A percentile compares a stretch with the other conserved stretches of the same genome.
Conservation (phyloP, 108 stramenopile species). For the Discostella pseudostelligera region DNA sequence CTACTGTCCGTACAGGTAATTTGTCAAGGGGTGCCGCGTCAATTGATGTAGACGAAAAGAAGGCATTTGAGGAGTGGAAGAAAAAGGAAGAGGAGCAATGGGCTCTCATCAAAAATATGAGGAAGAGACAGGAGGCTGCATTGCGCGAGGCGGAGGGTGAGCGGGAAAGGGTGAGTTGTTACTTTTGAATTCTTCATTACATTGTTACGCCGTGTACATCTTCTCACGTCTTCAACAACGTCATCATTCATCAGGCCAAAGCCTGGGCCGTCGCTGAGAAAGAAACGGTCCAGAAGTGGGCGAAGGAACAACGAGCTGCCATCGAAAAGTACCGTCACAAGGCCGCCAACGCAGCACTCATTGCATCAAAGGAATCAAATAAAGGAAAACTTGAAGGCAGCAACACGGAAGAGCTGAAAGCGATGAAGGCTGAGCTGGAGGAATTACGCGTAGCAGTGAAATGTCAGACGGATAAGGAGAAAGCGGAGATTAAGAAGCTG, state of each 20-base stretch:
- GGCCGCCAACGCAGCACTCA: constrained; percentile 48
- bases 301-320: constrained; percentile 36
- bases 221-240: neutral
- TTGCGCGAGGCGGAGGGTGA: constrained; percentile 49
- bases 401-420: constrained; percentile 11
- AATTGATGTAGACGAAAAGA: constrained; percentile 13
- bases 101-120: constrained; percentile 51
- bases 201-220: neutral
- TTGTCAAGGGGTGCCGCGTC: too few species aligned
- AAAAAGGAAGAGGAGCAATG: constrained; percentile 42
- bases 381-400: constrained; percentile 7
- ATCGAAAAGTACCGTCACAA: constrained; percentile 48
- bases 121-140: constrained; percentile 45
- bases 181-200: neutral
- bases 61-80: constrained; percentile 44
- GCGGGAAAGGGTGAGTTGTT: constrained; percentile 37
- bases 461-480: constrained; percentile 59
- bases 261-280: constrained; percentile 50
- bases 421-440: constrained; percentile 58
- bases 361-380: constrained; percentile 39
- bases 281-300: constrained; percentile 48
- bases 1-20: neutral
- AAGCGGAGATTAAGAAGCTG: constrained; percentile 37
- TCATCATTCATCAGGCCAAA: too few species aligned
- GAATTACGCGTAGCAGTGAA: constrained; percentile 62